Percentiles rank a stretch among this genome's conserved stretches.
phyloP scores from a whole-genome alignment of 805 yeast genomes.

The Teunomyces gatunensis region DNA sequence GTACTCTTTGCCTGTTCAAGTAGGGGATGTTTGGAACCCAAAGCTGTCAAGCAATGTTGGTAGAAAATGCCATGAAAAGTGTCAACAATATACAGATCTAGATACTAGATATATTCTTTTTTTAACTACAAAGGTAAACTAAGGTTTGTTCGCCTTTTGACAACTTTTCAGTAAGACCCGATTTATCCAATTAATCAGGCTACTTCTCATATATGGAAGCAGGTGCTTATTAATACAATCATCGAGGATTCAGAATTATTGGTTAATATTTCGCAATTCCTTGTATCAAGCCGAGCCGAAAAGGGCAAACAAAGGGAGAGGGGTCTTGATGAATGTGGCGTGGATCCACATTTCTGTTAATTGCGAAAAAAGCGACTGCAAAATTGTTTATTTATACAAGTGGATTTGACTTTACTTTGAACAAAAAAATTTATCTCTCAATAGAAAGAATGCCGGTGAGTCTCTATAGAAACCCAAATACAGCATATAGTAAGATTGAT shows the following conservation, averaged over 20 bases:
- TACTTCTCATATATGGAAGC: not conserved
- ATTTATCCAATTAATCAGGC: not conserved
- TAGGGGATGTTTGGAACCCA: not conserved
- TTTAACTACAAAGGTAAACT: no score
- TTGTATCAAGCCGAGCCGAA: not conserved
- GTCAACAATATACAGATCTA: no score
- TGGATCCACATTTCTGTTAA: not conserved
- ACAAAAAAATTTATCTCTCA: not conserved
- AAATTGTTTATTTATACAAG: not conserved
- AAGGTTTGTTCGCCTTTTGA: no score
- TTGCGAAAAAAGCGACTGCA: not conserved
- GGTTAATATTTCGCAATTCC: not conserved
- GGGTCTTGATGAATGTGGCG: slow-evolving; percentile 1
- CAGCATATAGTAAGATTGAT: slow-evolving; percentile 22
- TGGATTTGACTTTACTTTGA: no score
- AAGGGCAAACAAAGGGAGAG: not conserved
- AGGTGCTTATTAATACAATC: not conserved
- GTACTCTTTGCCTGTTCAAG: not conserved
- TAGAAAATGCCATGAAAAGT: not conserved
- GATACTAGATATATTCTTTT: no score
- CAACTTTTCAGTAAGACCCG: not conserved
- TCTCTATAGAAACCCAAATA: slow-evolving; percentile 16
- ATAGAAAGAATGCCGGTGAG: not conserved
- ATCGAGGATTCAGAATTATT: not conserved
- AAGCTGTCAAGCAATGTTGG: no score